Conservation (phyloP, 2,329 filamentous ascomycete species). For the Cercospora janseana region DNA sequence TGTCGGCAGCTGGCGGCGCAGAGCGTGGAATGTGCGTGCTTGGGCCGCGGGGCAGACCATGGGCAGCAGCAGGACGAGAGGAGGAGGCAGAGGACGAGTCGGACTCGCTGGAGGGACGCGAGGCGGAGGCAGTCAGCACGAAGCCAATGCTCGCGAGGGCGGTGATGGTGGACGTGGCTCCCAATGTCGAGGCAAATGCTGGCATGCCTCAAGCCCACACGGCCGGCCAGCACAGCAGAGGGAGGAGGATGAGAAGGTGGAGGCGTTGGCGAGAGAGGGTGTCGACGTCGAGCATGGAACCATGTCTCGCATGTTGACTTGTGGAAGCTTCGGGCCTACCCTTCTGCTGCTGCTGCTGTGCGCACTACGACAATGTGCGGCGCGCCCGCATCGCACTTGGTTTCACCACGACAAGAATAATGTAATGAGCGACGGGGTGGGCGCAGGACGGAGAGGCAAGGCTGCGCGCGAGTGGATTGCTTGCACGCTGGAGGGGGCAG, state of each 20-base stretch:
- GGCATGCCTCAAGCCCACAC: slow-evolving; percentile 14
- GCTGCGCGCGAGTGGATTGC: background rate
- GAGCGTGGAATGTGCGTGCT: slow-evolving; percentile 11
- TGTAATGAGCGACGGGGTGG: slow-evolving; percentile 9
- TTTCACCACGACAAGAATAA: slow-evolving; percentile 17
- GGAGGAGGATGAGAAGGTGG: background rate
- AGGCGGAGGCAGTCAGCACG: slow-evolving; percentile 4
- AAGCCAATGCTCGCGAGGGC: slow-evolving; percentile 10
- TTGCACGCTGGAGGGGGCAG: background rate
- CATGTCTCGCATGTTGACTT: slow-evolving; percentile 11
- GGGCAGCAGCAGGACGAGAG: background rate
- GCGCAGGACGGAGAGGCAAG: background rate
- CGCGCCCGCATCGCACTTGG: slow-evolving; percentile 10
- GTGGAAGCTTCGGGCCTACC: background rate
- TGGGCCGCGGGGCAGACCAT: slow-evolving; percentile 2
- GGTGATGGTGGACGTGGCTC: slow-evolving; percentile 12
- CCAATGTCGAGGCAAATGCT: slow-evolving; percentile 10
- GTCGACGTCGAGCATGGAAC: slow-evolving; percentile 7
- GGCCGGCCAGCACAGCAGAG: slow-evolving; percentile 5
- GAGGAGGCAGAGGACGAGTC: background rate
- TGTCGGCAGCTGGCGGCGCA: slow-evolving; percentile 11
- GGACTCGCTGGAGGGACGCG: background rate
- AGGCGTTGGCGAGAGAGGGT: background rate
- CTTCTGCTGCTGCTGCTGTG: slow-evolving; percentile 4
- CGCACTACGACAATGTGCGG: background rate